A percentile compares a stretch with the other conserved stretches of the same genome.
Evolutionary conservation across 805 yeast species (phyloP).

Genomic region (Wickerhamiella australiensis): DNA sequence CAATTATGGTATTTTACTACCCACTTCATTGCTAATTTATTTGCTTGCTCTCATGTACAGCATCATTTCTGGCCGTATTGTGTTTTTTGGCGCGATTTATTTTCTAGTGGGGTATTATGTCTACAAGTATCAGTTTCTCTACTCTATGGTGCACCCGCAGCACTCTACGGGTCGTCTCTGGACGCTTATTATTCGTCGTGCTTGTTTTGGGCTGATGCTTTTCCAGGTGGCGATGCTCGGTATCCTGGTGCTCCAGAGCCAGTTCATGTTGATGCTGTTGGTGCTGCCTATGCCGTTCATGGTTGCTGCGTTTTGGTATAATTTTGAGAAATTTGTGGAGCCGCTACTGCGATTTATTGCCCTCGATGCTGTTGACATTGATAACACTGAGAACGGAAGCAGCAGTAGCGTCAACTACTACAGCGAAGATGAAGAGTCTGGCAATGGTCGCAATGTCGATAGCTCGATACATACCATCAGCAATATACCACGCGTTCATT

Average conservation of each 20-base stretch:
- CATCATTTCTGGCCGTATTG: slow-evolving; percentile 75
- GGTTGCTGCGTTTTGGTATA: slow-evolving; percentile 57
- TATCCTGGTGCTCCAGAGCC: slow-evolving; percentile 67
- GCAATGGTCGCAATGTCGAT: neutral
- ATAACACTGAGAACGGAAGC: slow-evolving; percentile 18
- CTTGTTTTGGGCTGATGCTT: slow-evolving; percentile 63
- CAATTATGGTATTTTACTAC: slow-evolving; percentile 81
- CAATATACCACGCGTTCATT: slow-evolving; percentile 6
- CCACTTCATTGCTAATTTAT: slow-evolving; percentile 79
- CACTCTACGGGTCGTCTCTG: slow-evolving; percentile 95
- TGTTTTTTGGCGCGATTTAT: slow-evolving; percentile 73
- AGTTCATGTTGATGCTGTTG: slow-evolving; percentile 59
- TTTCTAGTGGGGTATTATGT: slow-evolving; percentile 79
- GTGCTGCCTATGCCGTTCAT: slow-evolving; percentile 66
- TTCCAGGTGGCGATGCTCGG: slow-evolving; percentile 94
- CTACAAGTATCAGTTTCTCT: slow-evolving; percentile 79
- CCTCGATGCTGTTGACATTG: slow-evolving; percentile 62
- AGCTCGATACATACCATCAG: slow-evolving; percentile 3
- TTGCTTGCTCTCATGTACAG: slow-evolving; percentile 79
- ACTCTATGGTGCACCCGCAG: slow-evolving; percentile 87
- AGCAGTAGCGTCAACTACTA: neutral
- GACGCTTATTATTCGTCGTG: slow-evolving; percentile 79
- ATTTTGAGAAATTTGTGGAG: slow-evolving; percentile 65
- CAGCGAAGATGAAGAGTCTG: neutral
- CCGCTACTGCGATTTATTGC: slow-evolving; percentile 84